Evolutionary conservation across 139 green algal species (phyloP).

Genomic region (Dunaliella sp.): DNA sequence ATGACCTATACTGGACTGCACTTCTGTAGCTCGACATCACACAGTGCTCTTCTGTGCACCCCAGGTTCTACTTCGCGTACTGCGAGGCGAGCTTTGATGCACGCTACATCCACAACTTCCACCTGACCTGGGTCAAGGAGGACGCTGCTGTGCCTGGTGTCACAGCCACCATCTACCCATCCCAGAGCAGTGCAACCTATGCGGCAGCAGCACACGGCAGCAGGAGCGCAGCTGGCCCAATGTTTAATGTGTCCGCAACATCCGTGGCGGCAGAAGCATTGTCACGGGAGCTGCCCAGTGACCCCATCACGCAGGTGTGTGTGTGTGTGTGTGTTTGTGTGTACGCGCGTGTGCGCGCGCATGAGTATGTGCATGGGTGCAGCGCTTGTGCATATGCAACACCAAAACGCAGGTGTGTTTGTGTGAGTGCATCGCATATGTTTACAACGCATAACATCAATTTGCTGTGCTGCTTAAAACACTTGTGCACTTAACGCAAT

Average conservation of each 20-base stretch:
- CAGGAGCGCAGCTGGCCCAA: background rate
- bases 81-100: constrained; percentile 90
- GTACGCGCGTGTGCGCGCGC: background rate
- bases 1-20: too few species aligned
- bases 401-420: too few species aligned
- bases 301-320: constrained; percentile 54
- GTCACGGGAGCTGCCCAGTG: constrained; percentile 40
- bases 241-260: background rate
- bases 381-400: too few species aligned
- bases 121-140: constrained; percentile 73
- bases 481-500: too few species aligned
- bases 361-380: background rate
- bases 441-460: too few species aligned
- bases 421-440: too few species aligned
- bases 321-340: background rate
- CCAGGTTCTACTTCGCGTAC: constrained; percentile 91
- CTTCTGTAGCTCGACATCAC: too few species aligned
- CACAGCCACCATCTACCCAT: too few species aligned
- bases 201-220: background rate
- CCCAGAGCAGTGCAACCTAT: background rate
- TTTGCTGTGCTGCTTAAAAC: too few species aligned
- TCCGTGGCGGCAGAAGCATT: constrained; percentile 15
- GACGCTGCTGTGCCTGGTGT: background rate
- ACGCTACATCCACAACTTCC: constrained; percentile 86
- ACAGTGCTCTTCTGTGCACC: too few species aligned